Base-by-base conservation (phyloP, 1,139 yeast genomes). In the Pichiaceae sp. region DNA sequence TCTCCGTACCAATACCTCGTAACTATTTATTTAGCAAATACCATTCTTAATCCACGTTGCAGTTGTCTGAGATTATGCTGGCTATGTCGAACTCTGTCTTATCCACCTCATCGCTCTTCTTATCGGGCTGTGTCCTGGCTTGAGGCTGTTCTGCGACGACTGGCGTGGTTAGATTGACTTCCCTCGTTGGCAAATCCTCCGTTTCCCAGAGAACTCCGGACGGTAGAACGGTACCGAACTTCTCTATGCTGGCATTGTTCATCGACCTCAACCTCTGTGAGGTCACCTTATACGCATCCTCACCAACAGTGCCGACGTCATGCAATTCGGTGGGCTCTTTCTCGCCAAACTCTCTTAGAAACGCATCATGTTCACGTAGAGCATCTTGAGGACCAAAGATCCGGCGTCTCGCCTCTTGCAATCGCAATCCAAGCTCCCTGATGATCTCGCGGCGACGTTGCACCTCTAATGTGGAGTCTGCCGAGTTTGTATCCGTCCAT, bases 401-500 rank as follows among this genome's bases (percentile, higher is more conserved):
- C 21, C 36, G 27, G 4, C 32, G 15, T 20, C 35, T 17, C 14
- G 36, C 21, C 36, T 28, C 36, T 16, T 31, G 27, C 3, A 34
- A 14, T 12, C 29, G 18, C 3, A 20, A n/a, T 11, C 36, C 32
- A 7, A 34, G 21, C 16, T 29, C 23, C 21, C 29, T 29, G 25
- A 34, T 29, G 20, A 34, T 34, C 21, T 29, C 28, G 14, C 36
- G 19, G 4, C 32, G 32, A 6, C 36, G 7, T 14, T 29, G 29
- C 8, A 23, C 16, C 31, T 17, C 29, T 17, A 16, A 7, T 17
- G 30, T 8, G 5, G 18, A 16, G n/a, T 17, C 11, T 7, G 16
- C n/a, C 4, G 19, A n/a, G n/a, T 6, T 7, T 6, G 14, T 6
- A 12, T 29, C 14, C 6, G 14, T 17, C 11, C 19, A 7, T 17